Evolutionary conservation across 768 basidiomycete genomes (phyloP), one percentile per base, ranked within the genome.

Genomic region (Chalciporus piperatus): DNA sequence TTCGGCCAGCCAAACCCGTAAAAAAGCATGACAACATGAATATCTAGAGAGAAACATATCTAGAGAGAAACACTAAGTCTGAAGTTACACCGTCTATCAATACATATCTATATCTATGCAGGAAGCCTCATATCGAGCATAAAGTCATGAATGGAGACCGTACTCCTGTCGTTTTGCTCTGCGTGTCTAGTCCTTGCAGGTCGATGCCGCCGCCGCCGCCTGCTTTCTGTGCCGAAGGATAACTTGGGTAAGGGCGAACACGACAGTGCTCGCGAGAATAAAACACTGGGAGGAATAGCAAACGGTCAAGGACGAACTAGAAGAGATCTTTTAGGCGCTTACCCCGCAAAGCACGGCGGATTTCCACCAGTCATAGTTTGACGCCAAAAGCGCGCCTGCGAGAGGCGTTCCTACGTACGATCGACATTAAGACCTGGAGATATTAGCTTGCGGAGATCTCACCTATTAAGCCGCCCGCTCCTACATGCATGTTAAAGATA

Each of bases 311-410:
- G 4, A 25, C n/a, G 28, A 35, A 32, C 38, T 14, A 40, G 8
- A 20, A 41, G n/a, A 3, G n/a, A 17, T 45, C 19, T 5, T 14
- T 42, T 19, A 42, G 30, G 40, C 14, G 43, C 60, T 52, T 55
- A 73, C 67, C 48, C 80, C 82, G 35, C 76, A 70, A 55, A 82
- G 80, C 17, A 81, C 51, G 8, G 75, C 74, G 4, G 82, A 78
- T 41, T 72, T 70, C 78, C 79, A 83, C 83, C 83, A 85, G 2
- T 65, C 52, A 50, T 77, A 82, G 7, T 70, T 59, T n/a, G 70
- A 53, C 2, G 79, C 74, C 3, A 85, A 67, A n/a, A 84, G 67
- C 6, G 76, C 76, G 1, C 83, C 83, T 40, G 76, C 75, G 19
- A 83, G 74, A 9, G 83, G 83, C 0, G 79, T 76, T 13, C 82